Conservation (phyloP, 2,329 filamentous ascomycete genomes). For the Sclerotinia trifoliorum region DNA sequence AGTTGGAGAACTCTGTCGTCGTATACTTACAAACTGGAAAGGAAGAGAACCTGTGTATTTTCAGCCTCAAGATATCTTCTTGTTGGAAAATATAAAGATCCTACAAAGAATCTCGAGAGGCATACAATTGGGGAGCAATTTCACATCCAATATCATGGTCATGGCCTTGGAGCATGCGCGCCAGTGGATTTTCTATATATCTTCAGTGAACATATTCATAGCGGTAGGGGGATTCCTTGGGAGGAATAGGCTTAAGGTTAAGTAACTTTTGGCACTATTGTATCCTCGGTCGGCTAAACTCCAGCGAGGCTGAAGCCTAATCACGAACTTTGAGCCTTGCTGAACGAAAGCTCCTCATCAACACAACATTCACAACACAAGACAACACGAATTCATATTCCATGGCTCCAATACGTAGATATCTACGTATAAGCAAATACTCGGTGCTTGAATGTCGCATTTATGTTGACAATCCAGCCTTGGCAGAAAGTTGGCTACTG, state of each 20-base stretch:
- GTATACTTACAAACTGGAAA: too few relatives aligned
- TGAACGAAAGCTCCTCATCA: background rate
- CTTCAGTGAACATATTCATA: background rate
- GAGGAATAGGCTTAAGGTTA: background rate
- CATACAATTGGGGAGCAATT: too few relatives aligned
- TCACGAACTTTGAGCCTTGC: background rate
- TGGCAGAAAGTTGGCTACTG: conserved; percentile 81
- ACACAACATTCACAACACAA: background rate
- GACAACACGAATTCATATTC: background rate
- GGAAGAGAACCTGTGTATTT: too few relatives aligned
- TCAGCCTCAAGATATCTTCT: too few relatives aligned
- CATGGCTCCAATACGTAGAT: conserved; percentile 87
- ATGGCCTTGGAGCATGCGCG: background rate
- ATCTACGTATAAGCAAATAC: conserved; percentile 87
- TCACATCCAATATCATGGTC: too few relatives aligned
- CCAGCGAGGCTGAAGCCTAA: background rate
- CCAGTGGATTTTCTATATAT: background rate
- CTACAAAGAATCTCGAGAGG: background rate
- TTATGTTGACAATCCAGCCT: conserved; percentile 86
- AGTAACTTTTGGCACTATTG: background rate
- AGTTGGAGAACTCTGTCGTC: too few relatives aligned
- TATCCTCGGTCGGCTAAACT: background rate
- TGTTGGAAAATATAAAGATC: background rate
- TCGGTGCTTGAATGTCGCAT: conserved; percentile 96
- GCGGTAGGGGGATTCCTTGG: background rate